phyloP scores from a whole-genome alignment of 805 yeast species.

The Pichia californica region DNA sequence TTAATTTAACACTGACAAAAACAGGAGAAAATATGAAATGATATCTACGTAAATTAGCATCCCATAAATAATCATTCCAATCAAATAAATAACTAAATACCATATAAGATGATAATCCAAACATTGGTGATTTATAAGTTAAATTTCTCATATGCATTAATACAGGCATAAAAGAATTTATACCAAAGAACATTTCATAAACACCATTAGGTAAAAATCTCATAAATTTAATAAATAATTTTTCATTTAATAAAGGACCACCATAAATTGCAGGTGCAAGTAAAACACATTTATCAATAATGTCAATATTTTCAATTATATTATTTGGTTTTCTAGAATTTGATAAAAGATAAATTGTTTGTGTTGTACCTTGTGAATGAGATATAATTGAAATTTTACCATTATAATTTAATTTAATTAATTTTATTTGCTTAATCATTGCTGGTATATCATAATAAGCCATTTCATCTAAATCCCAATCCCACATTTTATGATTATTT shows the following conservation, averaged over 20 bases:
- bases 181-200: slow-evolving; percentile 60
- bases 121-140: slow-evolving; percentile 44
- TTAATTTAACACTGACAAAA: slow-evolving; percentile 67
- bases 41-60: slow-evolving; percentile 54
- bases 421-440: slow-evolving; percentile 44
- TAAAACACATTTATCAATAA: slow-evolving; percentile 60
- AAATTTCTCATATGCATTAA: slow-evolving; percentile 54
- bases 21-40: slow-evolving; percentile 86
- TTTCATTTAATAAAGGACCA: slow-evolving; percentile 63
- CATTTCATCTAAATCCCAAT: slow-evolving; percentile 87
- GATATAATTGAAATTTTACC: slow-evolving; percentile 57
- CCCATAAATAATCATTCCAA: slow-evolving; percentile 82
- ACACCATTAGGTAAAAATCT: slow-evolving; percentile 40
- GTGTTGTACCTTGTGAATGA: slow-evolving; percentile 94
- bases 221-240: slow-evolving; percentile 56
- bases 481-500: slow-evolving; percentile 64
- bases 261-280: slow-evolving; percentile 91
- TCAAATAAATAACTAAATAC: slow-evolving; percentile 85
- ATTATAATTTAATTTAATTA: slow-evolving; percentile 26
- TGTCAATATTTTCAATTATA: slow-evolving; percentile 23
- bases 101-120: slow-evolving; percentile 61
- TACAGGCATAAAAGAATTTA: slow-evolving; percentile 68
- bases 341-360: slow-evolving; percentile 60
- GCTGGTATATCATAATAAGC: slow-evolving; percentile 73
- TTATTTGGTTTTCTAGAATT: not conserved